Base-by-base conservation (phyloP, 2,329 filamentous ascomycete species). In the Phyllosticta citrichinensis region DNA sequence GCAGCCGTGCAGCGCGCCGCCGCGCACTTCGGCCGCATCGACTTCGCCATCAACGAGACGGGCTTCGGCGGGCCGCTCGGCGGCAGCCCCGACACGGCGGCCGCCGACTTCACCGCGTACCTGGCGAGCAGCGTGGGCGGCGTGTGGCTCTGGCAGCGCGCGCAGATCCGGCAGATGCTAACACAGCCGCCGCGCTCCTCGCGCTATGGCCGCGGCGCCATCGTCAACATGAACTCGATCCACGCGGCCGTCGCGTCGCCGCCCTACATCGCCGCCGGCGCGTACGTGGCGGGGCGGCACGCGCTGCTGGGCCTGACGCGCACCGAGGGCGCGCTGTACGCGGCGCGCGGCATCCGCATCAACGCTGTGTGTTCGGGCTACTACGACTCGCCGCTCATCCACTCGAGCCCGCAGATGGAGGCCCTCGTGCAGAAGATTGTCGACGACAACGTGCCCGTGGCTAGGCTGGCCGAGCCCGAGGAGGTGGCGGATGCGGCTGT, bases 351-450 rank as follows among this genome's bases (percentile, higher is more conserved):
- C 3, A 83, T 85, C 61, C 78, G 82, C 56, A 81, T 86, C 68
- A 86, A 86, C 66, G 81, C 81, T 2, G 79, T 85, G n/a, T 84
- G 83, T 60, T 83, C 82, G 0, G 74, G 77, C 10, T 81, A 78
- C 64, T 73, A 80, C 35, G 67, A 70, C 53, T 80, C 77, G 2
- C 76, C 78, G 0, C 64, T 80, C 2, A 19, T 60, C 52, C 35
- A 27, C 11, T 10, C 27, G 3, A 24, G 27, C 11, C 30, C 51
- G 27, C 24, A 35, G 3, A 10, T 56, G 25, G 51, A 51, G 12
- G 22, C 52, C 6, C 17, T 47, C 12, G 40, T 47, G 14, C 6
- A n/a, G 14, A 61, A 61, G 59, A 19, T 56, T 4, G 53, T 56
- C 17, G 33, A 35, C 10, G 68, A 70, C 2, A 73, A 71, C 60